Percentiles rank a stretch among this genome's conserved stretches.
Conservation (phyloP, 2,329 filamentous ascomycete species). For the Aspergillus sp. region DNA sequence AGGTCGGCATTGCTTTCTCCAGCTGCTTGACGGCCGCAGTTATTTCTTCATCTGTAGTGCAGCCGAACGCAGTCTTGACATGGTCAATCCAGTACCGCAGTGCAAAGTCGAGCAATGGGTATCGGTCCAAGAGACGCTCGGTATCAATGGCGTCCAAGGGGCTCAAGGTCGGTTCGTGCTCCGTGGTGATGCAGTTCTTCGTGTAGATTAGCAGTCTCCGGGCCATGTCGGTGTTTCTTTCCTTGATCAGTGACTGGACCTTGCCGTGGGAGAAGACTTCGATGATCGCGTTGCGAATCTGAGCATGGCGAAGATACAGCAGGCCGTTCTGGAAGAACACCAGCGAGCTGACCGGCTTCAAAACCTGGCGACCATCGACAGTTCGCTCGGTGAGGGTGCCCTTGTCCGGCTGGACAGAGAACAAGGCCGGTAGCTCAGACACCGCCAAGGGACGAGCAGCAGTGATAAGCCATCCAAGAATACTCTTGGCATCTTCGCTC, state of each 20-base stretch:
- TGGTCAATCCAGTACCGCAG: conserved; percentile 49
- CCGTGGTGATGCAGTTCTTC: conserved; percentile 26
- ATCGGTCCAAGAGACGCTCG: conserved; percentile 27
- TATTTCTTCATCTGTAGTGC: conserved; percentile 32
- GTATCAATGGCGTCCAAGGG: conserved; percentile 26
- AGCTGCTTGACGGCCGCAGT: conserved; percentile 46
- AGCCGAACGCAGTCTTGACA: conserved; percentile 42
- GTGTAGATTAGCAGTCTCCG: conserved; percentile 34
- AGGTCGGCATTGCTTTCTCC: conserved; percentile 46
- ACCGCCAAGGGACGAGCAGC: conserved; percentile 33
- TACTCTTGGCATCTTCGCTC: conserved; percentile 28
- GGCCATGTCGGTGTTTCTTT: conserved; percentile 33
- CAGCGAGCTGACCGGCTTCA: conserved; percentile 31
- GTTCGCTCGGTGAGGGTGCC: conserved; percentile 23
- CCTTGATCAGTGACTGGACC: conserved; percentile 27
- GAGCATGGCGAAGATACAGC: conserved; percentile 35
- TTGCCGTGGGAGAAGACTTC: conserved; percentile 33
- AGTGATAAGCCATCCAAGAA: conserved; percentile 39
- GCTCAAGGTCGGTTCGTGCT: conserved; percentile 30
- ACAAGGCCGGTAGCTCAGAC: conserved; percentile 30
- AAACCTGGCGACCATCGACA: conserved; percentile 21
- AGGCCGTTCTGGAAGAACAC: conserved; percentile 34
- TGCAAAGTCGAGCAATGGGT: conserved; percentile 46
- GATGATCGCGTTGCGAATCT: conserved; percentile 29
- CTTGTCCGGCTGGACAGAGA: conserved; percentile 31